Percentiles rank a stretch among this genome's conserved stretches.
Conservation (phyloP, 257 asterid species). For the Handroanthus guayacan region DNA sequence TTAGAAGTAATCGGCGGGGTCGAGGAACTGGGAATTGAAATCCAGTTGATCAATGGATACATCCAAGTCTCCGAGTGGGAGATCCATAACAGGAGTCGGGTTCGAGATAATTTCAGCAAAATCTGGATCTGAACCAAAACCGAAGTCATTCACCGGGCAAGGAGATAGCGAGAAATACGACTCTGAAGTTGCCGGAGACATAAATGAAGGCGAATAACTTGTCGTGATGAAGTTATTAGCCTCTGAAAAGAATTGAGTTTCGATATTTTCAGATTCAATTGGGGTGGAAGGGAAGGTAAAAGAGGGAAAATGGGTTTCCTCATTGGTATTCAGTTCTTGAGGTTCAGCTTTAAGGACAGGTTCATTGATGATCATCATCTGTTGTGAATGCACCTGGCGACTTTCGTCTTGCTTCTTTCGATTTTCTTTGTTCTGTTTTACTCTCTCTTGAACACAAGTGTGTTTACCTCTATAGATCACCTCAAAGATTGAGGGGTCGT, state of each 20-base stretch:
- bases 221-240: conserved; percentile 16
- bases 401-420: conserved; percentile 31
- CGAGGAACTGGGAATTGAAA: conserved; percentile 48
- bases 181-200: conserved; percentile 56
- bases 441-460: conserved; percentile 52
- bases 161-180: conserved; percentile 49
- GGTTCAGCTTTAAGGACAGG: conserved; percentile 43
- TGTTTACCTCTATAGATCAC: conserved; percentile 75
- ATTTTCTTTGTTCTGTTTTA: conserved; percentile 37
- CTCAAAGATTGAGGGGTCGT: conserved; percentile 59
- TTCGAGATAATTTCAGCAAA: conserved; percentile 58
- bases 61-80: conserved; percentile 50
- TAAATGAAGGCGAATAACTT: conserved; percentile 44
- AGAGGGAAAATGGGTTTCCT: conserved; percentile 37
- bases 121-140: conserved; percentile 49
- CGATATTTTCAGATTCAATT: conserved; percentile 43
- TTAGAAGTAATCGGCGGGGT: conserved; percentile 41
- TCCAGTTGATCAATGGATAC: conserved; percentile 44
- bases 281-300: conserved; percentile 57
- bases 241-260: conserved; percentile 34
- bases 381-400: conserved; percentile 22
- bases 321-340: conserved; percentile 20
- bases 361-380: conserved; percentile 19
- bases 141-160: conserved; percentile 45
- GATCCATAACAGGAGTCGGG: conserved; percentile 48